Base-by-base conservation (phyloP, 2,329 filamentous ascomycete genomes). In the Fusarium hainanense region DNA sequence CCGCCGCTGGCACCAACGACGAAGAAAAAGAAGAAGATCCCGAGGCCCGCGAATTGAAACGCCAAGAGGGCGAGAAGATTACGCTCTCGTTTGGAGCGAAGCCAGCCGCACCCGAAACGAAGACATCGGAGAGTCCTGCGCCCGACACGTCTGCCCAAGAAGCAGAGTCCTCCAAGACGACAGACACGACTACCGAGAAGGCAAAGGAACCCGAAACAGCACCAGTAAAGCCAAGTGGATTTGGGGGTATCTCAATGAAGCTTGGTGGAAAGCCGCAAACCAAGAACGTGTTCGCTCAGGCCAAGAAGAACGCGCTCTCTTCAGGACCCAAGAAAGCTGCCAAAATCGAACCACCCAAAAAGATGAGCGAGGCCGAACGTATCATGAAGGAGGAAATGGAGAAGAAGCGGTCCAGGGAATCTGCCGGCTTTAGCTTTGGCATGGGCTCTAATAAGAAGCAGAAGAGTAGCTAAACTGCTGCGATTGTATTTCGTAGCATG, bases 311-410 rank as follows among this genome's bases (percentile, higher is more conserved):
- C 69, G 89, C 90, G 0, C 81, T 93, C 3, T 77, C 79, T 1
- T 81, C 82, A 1, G 85, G 87, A 3, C 82, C 85, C 5, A 93
- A 93, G 79, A 93, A 93, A 77, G 67, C 78, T 2, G 74, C 82
- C 32, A 85, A 84, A 13, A 81, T 87, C 6, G 88, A 89, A 66
- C 86, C 87, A 57, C 90, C 89, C 3, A 93, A 92, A 84, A 96
- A 92, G 75, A 95, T 97, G 87, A 95, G 92, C 74, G 93, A 97
- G 77, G 91, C 90, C 5, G 93, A 95, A 80, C 87, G 91, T 55
- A 97, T 96, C 75, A 97, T 97, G 94, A 93, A 91, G 79, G 91
- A 92, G 73, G 92, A 94, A 76, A 85, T 93, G 79, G 91, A 93
- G 73, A 85, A 86, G 69, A 94, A 93, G 77, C 84, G 90, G 58